These are phyloP conservation scores for Mesembryanthemum crystallinum DNA, from an alignment of 148 eudicot species.

Conservation along the genomic window DNA sequence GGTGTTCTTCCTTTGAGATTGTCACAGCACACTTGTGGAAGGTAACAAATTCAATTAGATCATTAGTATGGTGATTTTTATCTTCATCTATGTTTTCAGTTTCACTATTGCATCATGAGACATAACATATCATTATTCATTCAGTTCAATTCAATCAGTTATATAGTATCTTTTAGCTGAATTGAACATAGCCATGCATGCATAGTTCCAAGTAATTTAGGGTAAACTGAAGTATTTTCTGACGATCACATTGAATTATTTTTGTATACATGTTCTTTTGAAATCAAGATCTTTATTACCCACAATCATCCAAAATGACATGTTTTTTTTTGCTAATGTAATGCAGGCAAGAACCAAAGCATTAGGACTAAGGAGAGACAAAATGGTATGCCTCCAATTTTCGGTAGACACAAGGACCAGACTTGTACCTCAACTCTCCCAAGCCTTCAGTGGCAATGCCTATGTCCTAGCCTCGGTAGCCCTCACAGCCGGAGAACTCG, in stretches of 20 bases:
- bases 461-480: conserved; percentile 36
- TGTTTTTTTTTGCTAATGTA: neutral
- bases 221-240: no score
- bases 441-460: conserved; percentile 33
- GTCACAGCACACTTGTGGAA: conserved; percentile 36
- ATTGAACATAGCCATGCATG: no score
- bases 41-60: conserved; percentile 13
- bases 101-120: no score
- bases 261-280: no score
- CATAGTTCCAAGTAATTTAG: no score
- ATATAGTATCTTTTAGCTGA: no score
- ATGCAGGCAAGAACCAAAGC: conserved; percentile 37
- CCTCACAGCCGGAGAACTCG: conserved; percentile 28
- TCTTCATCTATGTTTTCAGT: no score
- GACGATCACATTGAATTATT: no score
- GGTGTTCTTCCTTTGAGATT: conserved; percentile 33
- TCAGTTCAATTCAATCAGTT: no score
- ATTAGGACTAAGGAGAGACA: conserved; percentile 30
- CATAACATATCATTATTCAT: no score
- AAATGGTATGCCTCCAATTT: conserved; percentile 37
- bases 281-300: no score
- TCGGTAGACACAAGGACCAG: conserved; percentile 34
- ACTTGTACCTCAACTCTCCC: conserved; percentile 28
- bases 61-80: neutral
- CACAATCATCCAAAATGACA: neutral